Evolutionary conservation across 768 basidiomycete genomes (phyloP), one percentile per base, ranked within the genome.

Genomic region (Rhizopogon vulgaris): DNA sequence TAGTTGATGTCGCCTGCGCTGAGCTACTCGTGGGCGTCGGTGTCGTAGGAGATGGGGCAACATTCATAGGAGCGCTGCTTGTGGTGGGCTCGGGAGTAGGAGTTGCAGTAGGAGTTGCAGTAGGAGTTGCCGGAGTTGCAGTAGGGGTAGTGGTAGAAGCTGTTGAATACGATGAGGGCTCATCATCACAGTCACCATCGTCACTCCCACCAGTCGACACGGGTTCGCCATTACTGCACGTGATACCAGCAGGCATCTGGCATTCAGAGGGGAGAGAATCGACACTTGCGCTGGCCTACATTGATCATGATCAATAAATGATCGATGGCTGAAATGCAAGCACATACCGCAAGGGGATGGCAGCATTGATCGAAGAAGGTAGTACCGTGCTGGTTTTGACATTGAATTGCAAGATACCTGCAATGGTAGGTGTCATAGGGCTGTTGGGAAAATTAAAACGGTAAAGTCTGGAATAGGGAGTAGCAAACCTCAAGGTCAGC

Each of bases 311-410:
- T 30, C 53, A 25, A 34, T 17, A 18, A 17, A 38, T 30, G 38
- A 41, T 45, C 38, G 14, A 12, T 40, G 30, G 48, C 56, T 36
- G 59, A 34, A 24, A 24, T 9, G 18, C 32, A 39, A 34, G 10
- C 1, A 41, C 49, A 66, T 63, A 84, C 83, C 61, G 83, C 71
- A 54, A 87, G 70, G 53, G 87, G 83, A 64, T 82, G 82, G 74
- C 88, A 87, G 63, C 90, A 91, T 27, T 61, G 51, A 50, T 80
- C 72, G 66, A 87, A 90, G 72, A 84, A 85, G 14, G 65, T 42
- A 8, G 75, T 73, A 62, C 72, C 67, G 59, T 80, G 78, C 61
- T 79, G 68, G 51, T 57, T 58, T 27, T 73, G 60, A 61, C 80
- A 83, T 45, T 70, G 72, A 56, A 86, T 63, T 39, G 78, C 76